phyloP scores from a whole-genome alignment of 495 filamentous ascomycete genomes.

The Delitschia confertaspora region DNA sequence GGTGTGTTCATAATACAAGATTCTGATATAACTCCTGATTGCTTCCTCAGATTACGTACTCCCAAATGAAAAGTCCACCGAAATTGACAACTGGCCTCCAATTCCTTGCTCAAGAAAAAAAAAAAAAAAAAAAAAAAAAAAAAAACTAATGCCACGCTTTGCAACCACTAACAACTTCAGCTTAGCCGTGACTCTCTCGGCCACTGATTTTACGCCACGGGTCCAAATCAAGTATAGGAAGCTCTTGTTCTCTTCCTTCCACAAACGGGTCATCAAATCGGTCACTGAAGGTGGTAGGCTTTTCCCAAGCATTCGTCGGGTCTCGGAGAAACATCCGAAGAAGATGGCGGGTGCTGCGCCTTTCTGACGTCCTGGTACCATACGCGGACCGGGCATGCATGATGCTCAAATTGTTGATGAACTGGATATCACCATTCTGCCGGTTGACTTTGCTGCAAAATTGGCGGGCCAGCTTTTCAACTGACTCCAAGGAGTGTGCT shows the following conservation, averaged over 20 bases:
- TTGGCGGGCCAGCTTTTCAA: slow-evolving; percentile 18
- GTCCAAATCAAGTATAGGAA: slow-evolving; percentile 23
- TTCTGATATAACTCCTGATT: background rate
- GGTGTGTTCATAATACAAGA: background rate
- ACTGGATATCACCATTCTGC: slow-evolving; percentile 26
- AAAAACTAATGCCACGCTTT: background rate
- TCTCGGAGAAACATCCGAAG: slow-evolving; percentile 28
- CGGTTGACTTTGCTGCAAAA: slow-evolving; percentile 22
- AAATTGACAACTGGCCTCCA: background rate
- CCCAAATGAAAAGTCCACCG: background rate
- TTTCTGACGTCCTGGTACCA: background rate
- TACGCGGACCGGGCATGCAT: slow-evolving; percentile 28
- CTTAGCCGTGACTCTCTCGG: slow-evolving; percentile 23
- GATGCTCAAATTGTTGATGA: slow-evolving; percentile 26
- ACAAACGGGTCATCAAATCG: slow-evolving; percentile 25
- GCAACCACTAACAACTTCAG: too few species aligned
- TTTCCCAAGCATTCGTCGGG: slow-evolving; percentile 21
- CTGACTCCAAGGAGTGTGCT: slow-evolving; percentile 12
- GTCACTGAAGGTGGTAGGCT: slow-evolving; percentile 5
- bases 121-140: background rate
- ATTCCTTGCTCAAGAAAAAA: background rate
- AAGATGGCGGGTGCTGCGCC: slow-evolving; percentile 20
- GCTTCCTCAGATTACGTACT: too few species aligned
- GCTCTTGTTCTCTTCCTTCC: slow-evolving; percentile 12
- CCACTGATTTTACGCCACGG: slow-evolving; percentile 26